Percentiles rank a stretch among this genome's conserved stretches.
These are phyloP conservation scores for Pholiota microspora DNA, from an alignment of 768 basidiomycete genomes.

Conservation along the genomic window DNA sequence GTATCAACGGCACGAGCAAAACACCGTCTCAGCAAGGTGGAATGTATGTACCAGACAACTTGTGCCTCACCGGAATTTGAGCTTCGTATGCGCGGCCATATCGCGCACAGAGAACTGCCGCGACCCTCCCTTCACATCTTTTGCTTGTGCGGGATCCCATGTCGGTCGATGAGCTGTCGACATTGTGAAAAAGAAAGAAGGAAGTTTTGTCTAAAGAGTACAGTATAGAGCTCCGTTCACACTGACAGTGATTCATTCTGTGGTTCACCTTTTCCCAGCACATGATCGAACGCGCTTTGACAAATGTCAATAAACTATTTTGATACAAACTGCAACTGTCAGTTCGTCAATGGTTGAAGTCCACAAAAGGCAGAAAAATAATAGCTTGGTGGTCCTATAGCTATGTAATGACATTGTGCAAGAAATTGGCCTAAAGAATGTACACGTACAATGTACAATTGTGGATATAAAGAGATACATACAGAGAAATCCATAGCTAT, in stretches of 20 bases:
- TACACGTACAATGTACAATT: constrained; percentile 4
- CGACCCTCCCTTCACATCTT: constrained; percentile 89
- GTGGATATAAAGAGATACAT: neutral
- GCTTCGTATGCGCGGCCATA: constrained; percentile 94
- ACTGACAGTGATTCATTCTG: too few relatives aligned
- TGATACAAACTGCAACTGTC: too few relatives aligned
- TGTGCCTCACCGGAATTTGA: constrained; percentile 82
- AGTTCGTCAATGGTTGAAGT: too few relatives aligned
- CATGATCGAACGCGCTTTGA: too few relatives aligned
- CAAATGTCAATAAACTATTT: too few relatives aligned
- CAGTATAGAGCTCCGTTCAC: too few relatives aligned
- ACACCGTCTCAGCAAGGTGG: neutral
- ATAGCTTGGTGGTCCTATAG: too few relatives aligned
- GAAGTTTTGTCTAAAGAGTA: neutral
- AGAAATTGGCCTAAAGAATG: neutral
- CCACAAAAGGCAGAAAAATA: too few relatives aligned
- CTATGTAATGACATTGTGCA: neutral
- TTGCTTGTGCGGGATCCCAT: constrained; percentile 96
- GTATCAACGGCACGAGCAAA: neutral
- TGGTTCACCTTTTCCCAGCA: too few relatives aligned
- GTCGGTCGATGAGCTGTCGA: constrained; percentile 93
- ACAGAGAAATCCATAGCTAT: constrained; percentile 8
- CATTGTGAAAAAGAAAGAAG: constrained; percentile 41
- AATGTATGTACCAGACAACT: neutral
- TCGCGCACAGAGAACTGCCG: constrained; percentile 91